Conservation (phyloP, 768 basidiomycete species). For the Imleria badia region DNA sequence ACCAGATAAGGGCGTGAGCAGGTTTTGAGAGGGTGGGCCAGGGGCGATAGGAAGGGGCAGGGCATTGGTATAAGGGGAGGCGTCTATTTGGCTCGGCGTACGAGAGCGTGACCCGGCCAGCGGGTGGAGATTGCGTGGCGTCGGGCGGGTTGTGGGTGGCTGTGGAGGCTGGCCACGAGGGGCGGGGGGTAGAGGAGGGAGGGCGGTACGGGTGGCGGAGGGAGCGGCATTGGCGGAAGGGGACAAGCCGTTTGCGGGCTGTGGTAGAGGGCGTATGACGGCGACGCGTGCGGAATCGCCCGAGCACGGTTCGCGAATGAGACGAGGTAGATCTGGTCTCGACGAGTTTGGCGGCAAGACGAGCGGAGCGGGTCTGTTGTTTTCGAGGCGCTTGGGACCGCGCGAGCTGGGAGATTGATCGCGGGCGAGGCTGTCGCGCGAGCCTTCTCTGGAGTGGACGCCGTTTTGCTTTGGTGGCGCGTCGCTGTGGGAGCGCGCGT, state of each 20-base stretch:
- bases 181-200: conserved; percentile 69
- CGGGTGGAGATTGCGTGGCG: conserved; percentile 32
- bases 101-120: conserved; percentile 37
- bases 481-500: background rate
- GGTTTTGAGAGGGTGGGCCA: conserved; percentile 25
- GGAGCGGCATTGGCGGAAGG: conserved; percentile 31
- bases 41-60: conserved; percentile 46
- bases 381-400: conserved; percentile 52
- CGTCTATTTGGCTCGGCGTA: conserved; percentile 60
- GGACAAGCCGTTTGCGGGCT: conserved; percentile 20
- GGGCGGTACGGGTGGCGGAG: conserved; percentile 42
- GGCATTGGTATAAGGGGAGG: conserved; percentile 42
- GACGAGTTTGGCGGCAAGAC: conserved; percentile 57
- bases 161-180: conserved; percentile 68
- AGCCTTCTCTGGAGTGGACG: conserved; percentile 24
- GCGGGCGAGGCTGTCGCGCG: conserved; percentile 17
- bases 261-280: conserved; percentile 32
- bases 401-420: conserved; percentile 31
- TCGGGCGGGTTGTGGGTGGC: conserved; percentile 34
- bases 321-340: conserved; percentile 66
- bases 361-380: conserved; percentile 77
- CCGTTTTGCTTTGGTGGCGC: conserved; percentile 10
- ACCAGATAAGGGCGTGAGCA: conserved; percentile 40
- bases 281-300: conserved; percentile 51
- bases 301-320: conserved; percentile 59